These are phyloP conservation scores for Trichophyton schoenleinii DNA, from an alignment of 2,329 filamentous ascomycete genomes.

Conservation along the genomic window DNA sequence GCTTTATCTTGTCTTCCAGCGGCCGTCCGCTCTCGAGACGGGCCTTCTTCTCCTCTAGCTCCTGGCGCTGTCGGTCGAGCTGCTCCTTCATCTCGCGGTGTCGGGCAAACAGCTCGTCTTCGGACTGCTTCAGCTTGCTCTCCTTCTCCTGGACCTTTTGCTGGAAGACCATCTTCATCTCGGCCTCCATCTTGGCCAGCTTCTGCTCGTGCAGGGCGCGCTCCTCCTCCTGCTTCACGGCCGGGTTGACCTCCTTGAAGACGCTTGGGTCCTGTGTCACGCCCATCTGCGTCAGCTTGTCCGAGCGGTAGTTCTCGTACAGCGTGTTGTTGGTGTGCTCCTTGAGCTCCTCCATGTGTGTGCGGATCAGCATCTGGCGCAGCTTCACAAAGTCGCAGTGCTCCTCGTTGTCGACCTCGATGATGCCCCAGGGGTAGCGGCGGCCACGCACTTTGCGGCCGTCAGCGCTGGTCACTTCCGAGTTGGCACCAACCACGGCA, in stretches of 20 bases:
- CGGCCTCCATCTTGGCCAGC: slow-evolving; percentile 99
- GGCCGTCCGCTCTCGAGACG: slow-evolving; percentile 91
- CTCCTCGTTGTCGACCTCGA: slow-evolving; percentile 99
- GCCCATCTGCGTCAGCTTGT: slow-evolving; percentile 97
- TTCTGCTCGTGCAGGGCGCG: slow-evolving; percentile 97
- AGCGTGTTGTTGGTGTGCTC: slow-evolving; percentile 98
- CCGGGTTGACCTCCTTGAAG: slow-evolving; percentile 99
- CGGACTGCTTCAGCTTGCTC: slow-evolving; percentile 98
- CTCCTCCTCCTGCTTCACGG: slow-evolving; percentile 99
- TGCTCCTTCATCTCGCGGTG: slow-evolving; percentile 99
- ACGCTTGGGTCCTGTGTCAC: slow-evolving; percentile 97
- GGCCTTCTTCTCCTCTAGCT: slow-evolving; percentile 97
- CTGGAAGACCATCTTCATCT: slow-evolving; percentile 99
- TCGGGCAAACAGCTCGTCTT: slow-evolving; percentile 94
- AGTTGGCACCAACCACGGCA: slow-evolving; percentile 91
- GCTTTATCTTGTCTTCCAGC: slow-evolving; percentile 94
- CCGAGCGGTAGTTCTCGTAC: slow-evolving; percentile 99
- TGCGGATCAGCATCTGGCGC: slow-evolving; percentile 98
- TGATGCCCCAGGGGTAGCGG: slow-evolving; percentile 94
- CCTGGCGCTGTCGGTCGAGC: slow-evolving; percentile 82
- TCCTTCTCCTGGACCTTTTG: slow-evolving; percentile 99
- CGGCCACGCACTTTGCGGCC: slow-evolving; percentile 93
- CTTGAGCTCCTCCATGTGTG: slow-evolving; percentile 99
- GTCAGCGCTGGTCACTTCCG: slow-evolving; percentile 80
- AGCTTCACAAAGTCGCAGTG: slow-evolving; percentile 99